Conservation (phyloP, 768 basidiomycete genomes). For the Lactarius psammicola region DNA sequence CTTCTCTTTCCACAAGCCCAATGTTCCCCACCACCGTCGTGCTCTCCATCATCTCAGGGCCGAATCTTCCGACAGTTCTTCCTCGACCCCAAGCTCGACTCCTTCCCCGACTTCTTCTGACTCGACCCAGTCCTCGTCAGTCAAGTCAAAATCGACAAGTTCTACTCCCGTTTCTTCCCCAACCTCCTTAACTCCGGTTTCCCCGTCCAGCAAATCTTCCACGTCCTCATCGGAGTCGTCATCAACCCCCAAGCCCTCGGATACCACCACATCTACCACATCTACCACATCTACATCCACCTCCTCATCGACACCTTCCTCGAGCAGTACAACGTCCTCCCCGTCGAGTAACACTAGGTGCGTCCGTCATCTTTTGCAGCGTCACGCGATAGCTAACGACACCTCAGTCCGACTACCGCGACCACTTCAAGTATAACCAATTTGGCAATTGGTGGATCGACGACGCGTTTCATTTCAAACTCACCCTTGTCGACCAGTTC, state of each 20-base stretch:
- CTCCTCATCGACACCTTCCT: not conserved
- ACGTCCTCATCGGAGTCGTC: not conserved
- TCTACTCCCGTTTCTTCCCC: too few relatives aligned
- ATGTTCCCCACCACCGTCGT: constrained; percentile 3
- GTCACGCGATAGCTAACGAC: not conserved
- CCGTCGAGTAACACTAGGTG: not conserved
- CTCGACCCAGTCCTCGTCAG: not conserved
- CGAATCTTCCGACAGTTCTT: not conserved
- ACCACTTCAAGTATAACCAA: not conserved
- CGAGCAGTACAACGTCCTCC: not conserved
- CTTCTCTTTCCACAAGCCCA: constrained; percentile 3
- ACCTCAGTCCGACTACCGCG: constrained; percentile 5
- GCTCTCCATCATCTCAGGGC: constrained; percentile 11
- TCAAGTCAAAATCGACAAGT: not conserved
- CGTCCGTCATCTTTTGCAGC: not conserved
- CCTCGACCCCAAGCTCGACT: not conserved
- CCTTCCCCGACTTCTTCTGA: too few relatives aligned
- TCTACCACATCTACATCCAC: not conserved
- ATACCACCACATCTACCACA: not conserved
- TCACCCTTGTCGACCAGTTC: not conserved
- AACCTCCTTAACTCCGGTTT: not conserved
- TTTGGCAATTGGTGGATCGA: not conserved
- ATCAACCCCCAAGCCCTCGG: constrained; percentile 1
- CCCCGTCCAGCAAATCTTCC: not conserved
- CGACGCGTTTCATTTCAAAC: not conserved